These are phyloP conservation scores for Cyberlindnera americana DNA, from an alignment of 805 yeast species.

Conservation along the genomic window DNA sequence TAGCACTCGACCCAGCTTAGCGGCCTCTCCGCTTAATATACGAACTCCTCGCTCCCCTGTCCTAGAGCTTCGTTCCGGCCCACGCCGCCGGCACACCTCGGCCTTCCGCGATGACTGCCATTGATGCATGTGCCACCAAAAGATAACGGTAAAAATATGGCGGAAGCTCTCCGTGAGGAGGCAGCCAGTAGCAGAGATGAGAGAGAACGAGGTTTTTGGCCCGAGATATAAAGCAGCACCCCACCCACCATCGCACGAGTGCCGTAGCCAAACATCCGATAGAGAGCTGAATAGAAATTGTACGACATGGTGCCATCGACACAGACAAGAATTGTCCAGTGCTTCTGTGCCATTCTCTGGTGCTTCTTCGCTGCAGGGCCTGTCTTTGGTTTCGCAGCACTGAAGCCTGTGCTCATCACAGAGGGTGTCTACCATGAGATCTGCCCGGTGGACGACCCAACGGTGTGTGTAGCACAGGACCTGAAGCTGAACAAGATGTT, in stretches of 20 bases:
- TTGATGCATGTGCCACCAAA: neutral
- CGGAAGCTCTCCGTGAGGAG: too few species aligned
- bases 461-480: conserved; percentile 73
- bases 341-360: conserved; percentile 72
- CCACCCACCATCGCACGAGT: too few species aligned
- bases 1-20: too few species aligned
- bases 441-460: conserved; percentile 39
- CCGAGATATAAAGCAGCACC: conserved; percentile 1
- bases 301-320: conserved; percentile 9
- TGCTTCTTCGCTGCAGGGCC: conserved; percentile 92
- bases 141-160: too few species aligned
- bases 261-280: too few species aligned
- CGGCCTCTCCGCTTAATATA: too few species aligned
- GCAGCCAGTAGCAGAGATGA: too few species aligned
- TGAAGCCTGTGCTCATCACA: conserved; percentile 73
- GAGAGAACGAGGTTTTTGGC: too few species aligned
- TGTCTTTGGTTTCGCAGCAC: conserved; percentile 92
- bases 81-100: conserved; percentile 4
- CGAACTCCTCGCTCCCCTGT: too few species aligned
- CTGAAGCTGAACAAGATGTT: conserved; percentile 77
- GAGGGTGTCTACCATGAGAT: conserved; percentile 72
- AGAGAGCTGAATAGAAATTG: too few species aligned
- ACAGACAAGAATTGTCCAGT: conserved; percentile 12
- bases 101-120: conserved; percentile 10
- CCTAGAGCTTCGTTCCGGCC: too few species aligned